phyloP scores from a whole-genome alignment of 148 eudicot species.

The Rhododendron simsii region DNA sequence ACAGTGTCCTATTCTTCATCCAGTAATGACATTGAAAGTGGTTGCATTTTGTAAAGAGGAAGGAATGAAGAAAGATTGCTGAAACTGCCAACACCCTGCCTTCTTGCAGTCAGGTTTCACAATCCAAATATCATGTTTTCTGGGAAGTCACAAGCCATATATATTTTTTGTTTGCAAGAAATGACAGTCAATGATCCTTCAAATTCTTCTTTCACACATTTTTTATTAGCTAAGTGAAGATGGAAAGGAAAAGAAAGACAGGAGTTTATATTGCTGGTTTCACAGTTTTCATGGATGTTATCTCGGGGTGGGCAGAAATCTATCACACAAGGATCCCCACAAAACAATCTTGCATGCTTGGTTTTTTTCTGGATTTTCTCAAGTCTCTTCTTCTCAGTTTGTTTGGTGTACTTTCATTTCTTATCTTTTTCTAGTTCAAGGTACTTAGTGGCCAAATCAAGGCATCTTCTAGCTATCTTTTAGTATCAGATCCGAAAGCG shows the following conservation, averaged over 20 bases:
- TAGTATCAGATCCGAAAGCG: too few species aligned
- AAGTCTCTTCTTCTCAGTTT: neutral
- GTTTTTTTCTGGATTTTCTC: neutral
- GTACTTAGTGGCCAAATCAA: neutral
- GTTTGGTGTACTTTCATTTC: neutral
- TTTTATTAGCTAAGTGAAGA: neutral
- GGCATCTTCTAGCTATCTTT: neutral
- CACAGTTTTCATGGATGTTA: neutral
- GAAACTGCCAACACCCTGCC: neutral
- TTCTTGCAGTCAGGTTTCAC: neutral
- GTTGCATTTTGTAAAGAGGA: neutral
- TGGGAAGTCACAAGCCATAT: neutral
- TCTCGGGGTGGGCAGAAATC: neutral
- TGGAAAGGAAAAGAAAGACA: neutral
- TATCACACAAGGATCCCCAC: neutral
- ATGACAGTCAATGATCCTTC: neutral
- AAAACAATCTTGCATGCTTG: neutral
- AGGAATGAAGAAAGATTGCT: neutral
- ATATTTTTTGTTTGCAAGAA: neutral
- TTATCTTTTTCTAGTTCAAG: neutral
- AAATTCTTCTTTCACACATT: neutral
- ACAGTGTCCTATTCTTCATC: neutral
- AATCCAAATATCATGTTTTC: neutral
- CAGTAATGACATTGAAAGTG: neutral
- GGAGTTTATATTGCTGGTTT: neutral